Base-by-base conservation (phyloP, 768 basidiomycete genomes). In the Steccherinum ochraceum region DNA sequence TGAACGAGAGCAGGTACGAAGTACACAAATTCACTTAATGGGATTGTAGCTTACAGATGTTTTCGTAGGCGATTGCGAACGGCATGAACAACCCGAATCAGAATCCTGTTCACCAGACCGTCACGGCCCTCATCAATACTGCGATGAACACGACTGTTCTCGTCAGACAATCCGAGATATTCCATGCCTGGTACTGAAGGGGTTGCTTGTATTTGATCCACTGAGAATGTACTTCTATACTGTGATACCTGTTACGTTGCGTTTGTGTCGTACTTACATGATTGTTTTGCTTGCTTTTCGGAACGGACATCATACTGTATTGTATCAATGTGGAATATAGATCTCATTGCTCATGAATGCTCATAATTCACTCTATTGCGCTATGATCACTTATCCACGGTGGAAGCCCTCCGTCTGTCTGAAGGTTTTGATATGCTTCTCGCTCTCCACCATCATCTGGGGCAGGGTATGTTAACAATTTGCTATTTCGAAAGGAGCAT, bases 121-220 rank as follows among this genome's bases (percentile, higher is more conserved):
- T 93, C 49, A 83, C 84, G 24, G 87, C 82, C 60, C 74, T 96
- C 18, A 84, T 98, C 52, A 86, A 87, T 0, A 80, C 78, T 30
- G 92, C 95, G 13, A 91, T 92, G 3, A 90, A 93, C 61, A 91
- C 93, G 1, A 69, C 86, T 23, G 83, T 87, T 53, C 76, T 98
- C 5, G 83, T 85, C 52, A 87, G 86, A 64, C 90, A 92, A 86
- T 79, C 83, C 24, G 92, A 95, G 63, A 73, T 81, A 35, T 35
- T 35, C 30, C 50, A 53, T 41, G 50, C 52, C 21, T 27, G 30
- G 30, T 49, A 41, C 20, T 49, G 43, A 40, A 16, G 11, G 13
- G n/a, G 35, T 40, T 45, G 57, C 52, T 43, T 49, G 43, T 50
- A 51, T 42, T 35, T 25, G 25, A 49, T 35, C 7, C 16, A 35